Base-by-base conservation (phyloP, 2,329 filamentous ascomycete species). In the Aspergillus sp. region DNA sequence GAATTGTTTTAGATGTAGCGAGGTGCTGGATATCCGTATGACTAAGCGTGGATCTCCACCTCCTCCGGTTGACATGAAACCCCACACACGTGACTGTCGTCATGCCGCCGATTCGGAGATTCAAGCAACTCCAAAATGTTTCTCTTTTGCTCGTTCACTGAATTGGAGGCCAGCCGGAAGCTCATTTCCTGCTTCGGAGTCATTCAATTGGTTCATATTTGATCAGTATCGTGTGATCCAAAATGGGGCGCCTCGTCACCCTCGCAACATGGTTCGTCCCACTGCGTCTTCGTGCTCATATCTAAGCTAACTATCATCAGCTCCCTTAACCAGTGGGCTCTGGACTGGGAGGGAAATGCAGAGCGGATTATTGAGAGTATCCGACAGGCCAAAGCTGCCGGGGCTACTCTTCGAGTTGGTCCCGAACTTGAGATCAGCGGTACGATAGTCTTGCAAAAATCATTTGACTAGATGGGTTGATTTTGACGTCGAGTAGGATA, bases 291-390 rank as follows among this genome's bases (percentile, higher is more conserved):
- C 24, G 15, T 51, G 24, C 48, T 20, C 38, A 39, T 44, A 12
- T 18, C 7, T 8, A 32, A 24, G 24, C 64, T 65, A 34, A 64
- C 48, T 45, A n/a, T 48, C 22, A n/a, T 39, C 36, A 70, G 67
- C 59, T 69, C 70, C 47, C 69, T 79, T 6, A 79, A 79, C 51
- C 77, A 79, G 64, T 79, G 77, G 77, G 74, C 83, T 52, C 78
- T 89, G 7, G 86, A 88, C 66, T 88, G 84, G 64, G 78, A 83
- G 60, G 86, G 86, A 38, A 90, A 90, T 66, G 72, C 79, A 2
- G 78, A 81, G 48, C 79, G 88, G 17, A 89, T 90, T 61, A 80
- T 86, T 17, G 78, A 88, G 68, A 85, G 83, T 55, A 86, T 89
- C 63, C 77, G 74, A 36, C 63, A 75, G 55, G 85, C 87, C 17